Evolutionary conservation across 257 asterid genomes (phyloP).

Genomic region (Solanum gracilifrons): DNA sequence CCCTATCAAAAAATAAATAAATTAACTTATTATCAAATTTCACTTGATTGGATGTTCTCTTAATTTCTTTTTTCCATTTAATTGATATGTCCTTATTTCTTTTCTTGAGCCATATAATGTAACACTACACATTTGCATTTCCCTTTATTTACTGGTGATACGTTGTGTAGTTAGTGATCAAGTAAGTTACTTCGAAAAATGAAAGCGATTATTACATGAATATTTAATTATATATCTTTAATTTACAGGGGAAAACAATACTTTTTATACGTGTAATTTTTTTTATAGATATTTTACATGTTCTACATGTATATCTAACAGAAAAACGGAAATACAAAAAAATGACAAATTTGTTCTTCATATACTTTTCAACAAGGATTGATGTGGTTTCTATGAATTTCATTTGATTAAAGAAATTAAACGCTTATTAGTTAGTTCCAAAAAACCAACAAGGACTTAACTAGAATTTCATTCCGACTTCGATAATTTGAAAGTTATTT

Average conservation of each 20-base stretch:
- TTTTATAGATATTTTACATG: neutral
- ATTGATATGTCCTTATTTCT: neutral
- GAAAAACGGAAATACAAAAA: neutral
- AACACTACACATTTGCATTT: neutral
- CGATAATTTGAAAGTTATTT: neutral
- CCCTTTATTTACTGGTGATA: neutral
- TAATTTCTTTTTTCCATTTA: neutral
- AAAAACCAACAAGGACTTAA: neutral
- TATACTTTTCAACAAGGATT: neutral
- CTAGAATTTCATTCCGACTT: neutral
- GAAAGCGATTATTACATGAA: neutral
- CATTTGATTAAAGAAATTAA: neutral
- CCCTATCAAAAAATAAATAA: neutral
- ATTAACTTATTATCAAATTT: neutral
- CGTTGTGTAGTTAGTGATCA: neutral
- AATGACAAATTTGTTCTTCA: neutral
- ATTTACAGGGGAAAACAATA: neutral
- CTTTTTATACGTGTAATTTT: neutral
- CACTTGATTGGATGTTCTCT: neutral
- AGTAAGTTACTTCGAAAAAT: neutral
- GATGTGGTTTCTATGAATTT: neutral
- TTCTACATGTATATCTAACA: neutral
- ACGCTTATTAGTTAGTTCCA: neutral
- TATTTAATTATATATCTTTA: neutral
- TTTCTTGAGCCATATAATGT: neutral